Base-by-base conservation (phyloP, 768 basidiomycete genomes). In the Pseudohyphozyma bogoriensis region DNA sequence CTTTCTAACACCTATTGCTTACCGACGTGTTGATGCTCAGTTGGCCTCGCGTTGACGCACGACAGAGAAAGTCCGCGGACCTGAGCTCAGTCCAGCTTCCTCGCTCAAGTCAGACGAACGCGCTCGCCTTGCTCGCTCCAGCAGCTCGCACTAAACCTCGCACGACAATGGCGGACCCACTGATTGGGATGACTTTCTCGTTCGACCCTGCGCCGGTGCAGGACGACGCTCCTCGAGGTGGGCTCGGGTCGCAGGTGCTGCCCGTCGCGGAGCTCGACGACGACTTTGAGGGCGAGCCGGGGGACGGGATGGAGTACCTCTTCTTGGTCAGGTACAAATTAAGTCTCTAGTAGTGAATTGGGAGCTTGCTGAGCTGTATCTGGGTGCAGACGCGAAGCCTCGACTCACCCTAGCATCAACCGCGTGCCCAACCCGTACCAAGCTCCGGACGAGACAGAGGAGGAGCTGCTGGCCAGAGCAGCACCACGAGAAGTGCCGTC, bases 261-360 rank as follows among this genome's bases (percentile, higher is more conserved):
- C 75, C 75, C 2, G 71, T 75, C 5, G 74, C 72, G 0, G 65
- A 70, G 1, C 59, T 75, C 18, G 68, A 63, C 12, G 68, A 65
- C 13, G 73, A 73, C 60, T 74, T 69, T 46, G 67, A 69, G 22
- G 74, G 74, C 15, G 58, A 55, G 15, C 71, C 72, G 18, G 55
- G 64, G 44, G 73, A 75, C 44, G 75, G 75, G 24, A 62, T 72
- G 42, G 68, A 73, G 46, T 76, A 74, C 60, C 52, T 76, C 9
- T 63, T 58, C 32, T 51, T 69, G 20, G 68, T 69, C 47, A 53
- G 68, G 65, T 67, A 26, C 22, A 59, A n/a, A 5, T 15, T 12
- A 0, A 2, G 1, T 29, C 20, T n/a, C 20, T 37, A 22, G 28
- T 16, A 26, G 15, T 12, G 11, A 31, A 18, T 1, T 18, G 13